These are phyloP conservation scores for Phytophthora ohioensis DNA, from an alignment of 352 stramenopile species.

Conservation along the genomic window DNA sequence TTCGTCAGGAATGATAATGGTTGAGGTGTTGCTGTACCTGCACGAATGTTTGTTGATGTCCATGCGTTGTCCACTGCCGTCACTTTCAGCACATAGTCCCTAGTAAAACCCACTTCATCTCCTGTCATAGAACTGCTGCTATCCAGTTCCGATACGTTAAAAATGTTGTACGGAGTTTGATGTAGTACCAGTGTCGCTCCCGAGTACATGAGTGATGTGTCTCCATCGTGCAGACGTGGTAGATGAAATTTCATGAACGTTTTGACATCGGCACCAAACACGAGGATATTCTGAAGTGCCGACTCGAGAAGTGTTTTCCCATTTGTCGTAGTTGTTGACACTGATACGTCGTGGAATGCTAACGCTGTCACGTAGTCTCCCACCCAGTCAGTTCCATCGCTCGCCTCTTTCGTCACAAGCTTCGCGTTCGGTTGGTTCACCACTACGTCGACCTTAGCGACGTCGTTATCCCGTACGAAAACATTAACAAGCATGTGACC, in stretches of 20 bases:
- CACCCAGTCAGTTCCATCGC: constrained; percentile 58
- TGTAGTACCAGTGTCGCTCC: constrained; percentile 53
- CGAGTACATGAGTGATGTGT: constrained; percentile 45
- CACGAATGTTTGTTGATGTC: constrained; percentile 42
- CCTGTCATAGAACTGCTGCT: constrained; percentile 7
- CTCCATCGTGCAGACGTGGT: constrained; percentile 56
- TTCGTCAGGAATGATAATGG: constrained; percentile 35
- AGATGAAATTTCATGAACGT: constrained; percentile 82
- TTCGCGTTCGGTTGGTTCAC: constrained; percentile 49
- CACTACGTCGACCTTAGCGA: constrained; percentile 47
- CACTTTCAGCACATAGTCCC: constrained; percentile 55
- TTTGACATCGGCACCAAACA: constrained; percentile 52
- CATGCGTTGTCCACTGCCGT: constrained; percentile 61
- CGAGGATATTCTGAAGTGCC: constrained; percentile 52
- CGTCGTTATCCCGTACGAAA: constrained; percentile 58
- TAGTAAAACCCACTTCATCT: constrained; percentile 47
- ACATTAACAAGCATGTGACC: constrained; percentile 60
- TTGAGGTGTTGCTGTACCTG: constrained; percentile 6
- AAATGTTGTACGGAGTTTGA: constrained; percentile 75
- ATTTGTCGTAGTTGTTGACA: constrained; percentile 27
- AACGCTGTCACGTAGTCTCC: constrained; percentile 58
- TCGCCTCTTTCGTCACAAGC: constrained; percentile 51
- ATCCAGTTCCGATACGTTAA: constrained; percentile 52
- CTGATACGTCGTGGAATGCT: constrained; percentile 68
- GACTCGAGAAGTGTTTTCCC: constrained; percentile 9